Percentiles rank a stretch among this genome's conserved stretches.
Evolutionary conservation across 2,329 filamentous ascomycete genomes (phyloP).

Genomic region (Botrytis aclada): DNA sequence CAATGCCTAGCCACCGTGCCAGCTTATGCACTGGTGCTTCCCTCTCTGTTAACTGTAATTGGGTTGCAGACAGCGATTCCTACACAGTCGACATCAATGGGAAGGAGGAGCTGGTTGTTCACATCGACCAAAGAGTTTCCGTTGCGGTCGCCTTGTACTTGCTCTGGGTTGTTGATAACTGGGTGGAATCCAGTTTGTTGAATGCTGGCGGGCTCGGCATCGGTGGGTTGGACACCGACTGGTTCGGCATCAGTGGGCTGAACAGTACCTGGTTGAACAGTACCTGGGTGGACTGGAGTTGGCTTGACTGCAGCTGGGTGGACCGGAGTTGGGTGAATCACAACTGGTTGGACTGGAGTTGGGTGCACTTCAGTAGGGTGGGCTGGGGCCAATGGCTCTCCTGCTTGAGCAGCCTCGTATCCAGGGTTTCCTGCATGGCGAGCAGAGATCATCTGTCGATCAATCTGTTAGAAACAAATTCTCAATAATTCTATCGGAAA

Average conservation of each 20-base stretch:
- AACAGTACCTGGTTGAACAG: too few relatives aligned
- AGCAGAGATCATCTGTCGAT: constrained; percentile 37
- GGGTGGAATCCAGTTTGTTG: neutral
- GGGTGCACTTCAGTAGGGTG: neutral
- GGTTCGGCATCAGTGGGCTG: too few relatives aligned
- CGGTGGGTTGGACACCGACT: neutral
- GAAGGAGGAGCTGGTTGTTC: neutral
- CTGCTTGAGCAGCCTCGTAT: neutral
- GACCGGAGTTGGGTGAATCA: neutral
- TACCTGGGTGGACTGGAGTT: neutral
- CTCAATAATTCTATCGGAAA: neutral
- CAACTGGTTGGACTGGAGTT: neutral
- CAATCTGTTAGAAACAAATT: constrained; percentile 23
- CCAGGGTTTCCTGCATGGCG: neutral
- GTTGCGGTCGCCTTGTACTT: neutral
- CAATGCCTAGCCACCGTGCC: neutral
- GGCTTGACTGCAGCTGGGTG: neutral
- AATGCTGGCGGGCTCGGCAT: neutral
- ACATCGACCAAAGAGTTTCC: neutral
- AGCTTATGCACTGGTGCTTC: neutral
- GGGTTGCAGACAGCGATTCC: constrained; percentile 7
- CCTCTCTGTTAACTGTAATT: neutral
- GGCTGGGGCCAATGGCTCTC: neutral
- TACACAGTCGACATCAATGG: neutral
- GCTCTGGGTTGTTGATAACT: neutral